These are phyloP conservation scores for Bisporella sp. DNA, from an alignment of 2,329 filamentous ascomycete species.

Conservation along the genomic window DNA sequence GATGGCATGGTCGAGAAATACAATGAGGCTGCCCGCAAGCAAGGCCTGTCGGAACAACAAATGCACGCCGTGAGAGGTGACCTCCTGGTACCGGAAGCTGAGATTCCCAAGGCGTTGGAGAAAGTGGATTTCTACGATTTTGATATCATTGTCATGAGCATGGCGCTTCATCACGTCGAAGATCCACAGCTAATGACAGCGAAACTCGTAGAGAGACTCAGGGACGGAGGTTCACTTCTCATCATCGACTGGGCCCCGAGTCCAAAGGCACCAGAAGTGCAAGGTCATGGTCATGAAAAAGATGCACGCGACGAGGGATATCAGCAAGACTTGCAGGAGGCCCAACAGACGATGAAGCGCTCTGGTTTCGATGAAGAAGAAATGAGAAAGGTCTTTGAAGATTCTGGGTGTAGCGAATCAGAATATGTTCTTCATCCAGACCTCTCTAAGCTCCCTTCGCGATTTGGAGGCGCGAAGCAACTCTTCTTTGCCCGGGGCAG, in stretches of 20 bases:
- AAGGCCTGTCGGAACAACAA: conserved; percentile 6
- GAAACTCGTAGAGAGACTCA: conserved; percentile 24
- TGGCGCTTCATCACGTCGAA: conserved; percentile 32
- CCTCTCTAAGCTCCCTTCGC: no score
- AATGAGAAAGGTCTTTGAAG: no score
- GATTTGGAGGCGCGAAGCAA: no score
- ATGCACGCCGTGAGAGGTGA: conserved; percentile 28
- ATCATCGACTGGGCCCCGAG: conserved; percentile 22
- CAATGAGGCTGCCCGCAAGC: conserved; percentile 13
- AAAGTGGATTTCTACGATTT: conserved; percentile 16
- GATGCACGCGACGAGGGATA: no score
- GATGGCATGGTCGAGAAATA: conserved; percentile 27
- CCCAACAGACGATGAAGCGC: no score
- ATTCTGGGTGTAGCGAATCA: no score
- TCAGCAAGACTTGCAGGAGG: no score
- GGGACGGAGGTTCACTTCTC: conserved; percentile 26
- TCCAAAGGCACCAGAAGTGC: no score
- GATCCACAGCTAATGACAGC: conserved; percentile 23
- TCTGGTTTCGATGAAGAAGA: no score
- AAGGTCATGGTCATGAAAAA: no score
- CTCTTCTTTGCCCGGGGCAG: no score
- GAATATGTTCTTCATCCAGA: no score
- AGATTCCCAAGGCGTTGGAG: not conserved
- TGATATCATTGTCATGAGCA: conserved; percentile 28
- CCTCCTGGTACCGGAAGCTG: conserved; percentile 13